A percentile compares a stretch with the other conserved stretches of the same genome.
Conservation (phyloP, 441 rosid species). For the Pelargonium australe region DNA sequence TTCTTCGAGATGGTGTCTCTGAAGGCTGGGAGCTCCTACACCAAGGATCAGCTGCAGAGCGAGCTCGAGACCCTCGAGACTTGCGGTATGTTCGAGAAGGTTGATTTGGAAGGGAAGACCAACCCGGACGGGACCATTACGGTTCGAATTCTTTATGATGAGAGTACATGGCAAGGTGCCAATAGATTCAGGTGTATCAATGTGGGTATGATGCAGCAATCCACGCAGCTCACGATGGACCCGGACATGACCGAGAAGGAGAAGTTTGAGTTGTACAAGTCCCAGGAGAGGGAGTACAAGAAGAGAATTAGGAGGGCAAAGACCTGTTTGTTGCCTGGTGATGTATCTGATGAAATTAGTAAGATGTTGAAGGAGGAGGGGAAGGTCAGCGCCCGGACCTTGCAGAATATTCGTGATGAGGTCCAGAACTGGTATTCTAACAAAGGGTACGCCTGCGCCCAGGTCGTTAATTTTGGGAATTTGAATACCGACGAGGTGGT, state of each 20-base stretch:
- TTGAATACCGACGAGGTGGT: conserved; percentile 83
- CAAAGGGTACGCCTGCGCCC: conserved; percentile 93
- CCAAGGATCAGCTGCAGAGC: conserved; percentile 66
- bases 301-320: conserved; percentile 72
- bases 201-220: conserved; percentile 75
- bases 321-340: conserved; percentile 60
- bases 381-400: conserved; percentile 73
- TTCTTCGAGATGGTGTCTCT: conserved; percentile 94
- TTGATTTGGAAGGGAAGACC: conserved; percentile 77
- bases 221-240: conserved; percentile 84
- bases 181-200: conserved; percentile 79
- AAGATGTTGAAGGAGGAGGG: conserved; percentile 68
- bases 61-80: conserved; percentile 85
- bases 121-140: conserved; percentile 75
- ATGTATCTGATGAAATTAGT: conserved; percentile 55
- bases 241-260: conserved; percentile 94
- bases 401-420: conserved; percentile 89
- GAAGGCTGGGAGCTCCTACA: conserved; percentile 75
- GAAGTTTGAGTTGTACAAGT: conserved; percentile 68
- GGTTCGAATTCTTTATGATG: conserved; percentile 60
- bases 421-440: conserved; percentile 96
- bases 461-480: conserved; percentile 92
- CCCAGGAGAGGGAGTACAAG: conserved; percentile 80
- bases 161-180: conserved; percentile 90
- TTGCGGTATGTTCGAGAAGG: conserved; percentile 96